A percentile compares a stretch with the other conserved stretches of the same genome.
phyloP scores from a whole-genome alignment of 1,139 yeast genomes.

The Geotrichum reessii region DNA sequence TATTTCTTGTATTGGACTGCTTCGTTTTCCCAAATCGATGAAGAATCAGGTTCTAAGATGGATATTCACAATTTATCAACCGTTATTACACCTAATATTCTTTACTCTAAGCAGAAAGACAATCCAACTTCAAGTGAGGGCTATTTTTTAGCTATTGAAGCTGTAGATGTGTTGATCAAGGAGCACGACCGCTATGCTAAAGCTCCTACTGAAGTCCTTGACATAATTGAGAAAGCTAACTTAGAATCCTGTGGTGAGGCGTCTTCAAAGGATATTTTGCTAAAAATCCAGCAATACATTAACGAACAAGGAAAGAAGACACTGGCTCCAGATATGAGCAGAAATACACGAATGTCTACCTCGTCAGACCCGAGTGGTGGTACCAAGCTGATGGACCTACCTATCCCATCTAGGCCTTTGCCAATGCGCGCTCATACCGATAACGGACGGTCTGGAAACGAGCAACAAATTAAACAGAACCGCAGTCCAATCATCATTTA shows the following conservation, averaged over 20 bases:
- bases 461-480: constrained; percentile 46
- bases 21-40: constrained; percentile 71
- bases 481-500: constrained; percentile 80
- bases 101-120: constrained; percentile 41
- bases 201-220: constrained; percentile 60
- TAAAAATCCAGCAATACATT: constrained; percentile 28
- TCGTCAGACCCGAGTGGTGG: constrained; percentile 3
- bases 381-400: neutral
- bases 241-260: constrained; percentile 11
- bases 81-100: constrained; percentile 87
- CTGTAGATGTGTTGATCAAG: constrained; percentile 77
- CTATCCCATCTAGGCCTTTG: neutral
- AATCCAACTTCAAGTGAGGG: constrained; percentile 51
- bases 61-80: constrained; percentile 93
- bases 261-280: constrained; percentile 32
- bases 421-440: constrained; percentile 9
- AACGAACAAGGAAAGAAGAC: constrained; percentile 11
- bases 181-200: constrained; percentile 74
- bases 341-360: neutral
- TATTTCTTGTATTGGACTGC: constrained; percentile 94
- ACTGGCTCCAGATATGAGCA: neutral
- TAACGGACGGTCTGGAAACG: constrained; percentile 2
- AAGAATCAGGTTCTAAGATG: constrained; percentile 79
- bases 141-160: constrained; percentile 75
- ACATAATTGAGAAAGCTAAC: constrained; percentile 21